Conservation (phyloP, 1,284 basidiomycete genomes). For the Laetiporus sulphureus region DNA sequence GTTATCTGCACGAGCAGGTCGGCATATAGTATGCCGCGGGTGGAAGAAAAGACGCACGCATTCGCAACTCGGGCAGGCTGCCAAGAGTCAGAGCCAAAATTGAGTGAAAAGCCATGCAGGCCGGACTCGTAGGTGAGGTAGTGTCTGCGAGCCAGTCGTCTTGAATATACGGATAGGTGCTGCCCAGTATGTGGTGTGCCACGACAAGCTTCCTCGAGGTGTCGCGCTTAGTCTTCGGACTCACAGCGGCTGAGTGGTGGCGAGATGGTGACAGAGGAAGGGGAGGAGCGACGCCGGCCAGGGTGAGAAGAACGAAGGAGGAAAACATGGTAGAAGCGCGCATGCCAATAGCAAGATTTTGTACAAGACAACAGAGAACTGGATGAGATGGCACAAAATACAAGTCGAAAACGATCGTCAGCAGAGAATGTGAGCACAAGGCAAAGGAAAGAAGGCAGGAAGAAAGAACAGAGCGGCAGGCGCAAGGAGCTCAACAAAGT, state of each 20-base stretch:
- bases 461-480: neutral
- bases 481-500: too few species aligned
- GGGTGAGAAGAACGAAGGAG: neutral
- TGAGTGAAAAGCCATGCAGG: constrained; percentile 64
- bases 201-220: constrained; percentile 44
- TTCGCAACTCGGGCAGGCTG: constrained; percentile 54
- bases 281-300: neutral
- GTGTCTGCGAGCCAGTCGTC: constrained; percentile 56
- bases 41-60: constrained; percentile 41
- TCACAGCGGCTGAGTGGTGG: constrained; percentile 1
- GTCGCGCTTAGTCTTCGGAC: constrained; percentile 1
- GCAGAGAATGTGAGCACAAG: neutral
- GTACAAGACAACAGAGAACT: too few species aligned
- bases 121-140: constrained; percentile 48
- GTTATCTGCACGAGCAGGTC: constrained; percentile 31
- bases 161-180: constrained; percentile 54
- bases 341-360: too few species aligned
- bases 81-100: constrained; percentile 63
- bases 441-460: neutral
- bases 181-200: constrained; percentile 66
- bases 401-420: neutral
- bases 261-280: constrained; percentile 1
- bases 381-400: neutral
- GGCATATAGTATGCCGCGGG: too few species aligned
- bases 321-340: constrained; percentile 2